Evolutionary conservation across 2,329 filamentous ascomycete genomes (phyloP).

Genomic region (Aspergillus niger): DNA sequence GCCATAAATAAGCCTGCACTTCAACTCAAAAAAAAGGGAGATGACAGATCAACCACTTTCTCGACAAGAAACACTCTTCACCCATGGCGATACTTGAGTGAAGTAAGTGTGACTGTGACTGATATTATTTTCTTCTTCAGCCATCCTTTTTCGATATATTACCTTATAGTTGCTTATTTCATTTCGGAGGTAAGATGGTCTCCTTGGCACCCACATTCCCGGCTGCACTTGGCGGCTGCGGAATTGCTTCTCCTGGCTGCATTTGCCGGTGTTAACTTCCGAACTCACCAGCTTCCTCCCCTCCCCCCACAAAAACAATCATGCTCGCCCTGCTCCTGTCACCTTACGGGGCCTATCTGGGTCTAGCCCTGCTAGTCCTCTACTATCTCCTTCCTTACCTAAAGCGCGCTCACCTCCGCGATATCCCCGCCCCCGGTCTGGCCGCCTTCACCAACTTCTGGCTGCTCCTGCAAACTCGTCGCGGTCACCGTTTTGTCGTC

Average conservation of each 20-base stretch:
- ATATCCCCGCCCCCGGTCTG: constrained; percentile 54
- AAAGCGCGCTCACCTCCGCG: constrained; percentile 55
- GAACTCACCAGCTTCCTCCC: too few relatives aligned
- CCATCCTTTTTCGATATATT: too few relatives aligned
- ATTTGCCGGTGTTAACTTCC: too few relatives aligned
- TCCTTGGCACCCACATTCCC: background rate
- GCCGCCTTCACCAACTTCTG: constrained; percentile 76
- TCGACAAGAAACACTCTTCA: too few relatives aligned
- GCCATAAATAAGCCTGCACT: background rate
- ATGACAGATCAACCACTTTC: background rate
- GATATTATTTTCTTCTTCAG: too few relatives aligned
- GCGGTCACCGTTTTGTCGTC: constrained; percentile 63
- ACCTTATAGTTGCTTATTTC: too few relatives aligned
- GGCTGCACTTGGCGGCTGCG: constrained; percentile 12
- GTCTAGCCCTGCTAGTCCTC: constrained; percentile 54
- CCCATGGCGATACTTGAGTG: too few relatives aligned
- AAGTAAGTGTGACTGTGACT: too few relatives aligned
- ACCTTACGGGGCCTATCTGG: constrained; percentile 34
- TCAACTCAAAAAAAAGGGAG: background rate
- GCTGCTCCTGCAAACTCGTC: constrained; percentile 68
- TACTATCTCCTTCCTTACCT: constrained; percentile 63
- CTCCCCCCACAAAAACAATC: background rate
- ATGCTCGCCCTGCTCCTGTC: constrained; percentile 34
- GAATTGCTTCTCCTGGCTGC: constrained; percentile 5
- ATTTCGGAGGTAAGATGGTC: too few relatives aligned